Evolutionary conservation across 2,329 filamentous ascomycete genomes (phyloP), one percentile per base, ranked within the genome.

Genomic region (Fusarium goolgardi): DNA sequence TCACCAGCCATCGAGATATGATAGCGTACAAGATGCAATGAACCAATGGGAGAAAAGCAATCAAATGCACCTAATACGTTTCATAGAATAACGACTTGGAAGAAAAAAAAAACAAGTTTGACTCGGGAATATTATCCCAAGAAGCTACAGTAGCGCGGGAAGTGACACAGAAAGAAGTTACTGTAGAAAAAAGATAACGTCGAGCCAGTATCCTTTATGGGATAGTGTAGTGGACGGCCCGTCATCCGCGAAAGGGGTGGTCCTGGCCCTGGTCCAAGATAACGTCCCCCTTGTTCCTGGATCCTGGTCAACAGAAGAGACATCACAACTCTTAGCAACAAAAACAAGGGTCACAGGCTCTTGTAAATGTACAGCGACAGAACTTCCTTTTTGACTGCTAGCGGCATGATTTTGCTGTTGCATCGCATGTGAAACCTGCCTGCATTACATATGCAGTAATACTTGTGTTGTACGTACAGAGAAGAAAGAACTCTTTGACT

Each of bases 311-410:
- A n/a, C 21, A 29, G 4, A 50, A 11, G 51, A 20, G 39, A 15
- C 37, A 37, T 37, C 6, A 13, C 39, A 41, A 61, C 51, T 52
- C 44, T 67, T 67, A 58, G 64, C 64, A 20, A 18, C 15, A 29
- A n/a, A 11, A 18, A 21, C 46, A 27, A n/a, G 20, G 32, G 29
- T 41, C 47, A 32, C 46, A 34, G 27, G 51, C 25, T 50, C 21
- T 4, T 20, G 31, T 13, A 20, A 13, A 21, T 20, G 31, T 13
- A 20, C n/a, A 21, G 32, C 23, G 25, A 40, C 15, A 35, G 29
- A 32, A 23, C 66, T 69, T 69, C 66, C 66, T 52, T 8, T 46
- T 69, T 55, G 2, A 45, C 20, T 25, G 27, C 29, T 54, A 67
- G 58, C 51, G 47, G 39, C 53, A 32, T 31, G 4, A n/a, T 23